Evolutionary conservation across 768 basidiomycete genomes (phyloP).

Genomic region (Boletus vermiculosoides): DNA sequence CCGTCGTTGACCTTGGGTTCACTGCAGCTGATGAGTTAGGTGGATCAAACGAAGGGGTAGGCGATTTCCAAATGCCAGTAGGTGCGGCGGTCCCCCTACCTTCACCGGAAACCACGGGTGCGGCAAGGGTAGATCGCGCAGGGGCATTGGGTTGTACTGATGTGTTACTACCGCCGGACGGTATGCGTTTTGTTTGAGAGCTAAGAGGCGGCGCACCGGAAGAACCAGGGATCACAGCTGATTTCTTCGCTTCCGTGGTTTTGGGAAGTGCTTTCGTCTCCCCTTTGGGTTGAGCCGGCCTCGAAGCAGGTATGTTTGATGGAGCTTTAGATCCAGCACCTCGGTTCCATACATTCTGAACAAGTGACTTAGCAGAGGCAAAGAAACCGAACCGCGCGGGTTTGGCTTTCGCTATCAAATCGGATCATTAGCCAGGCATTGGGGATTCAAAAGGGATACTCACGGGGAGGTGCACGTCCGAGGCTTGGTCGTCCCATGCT

Average conservation of each 20-base stretch:
- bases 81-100: conserved; percentile 7
- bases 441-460: conserved; percentile 19
- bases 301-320: conserved; percentile 30
- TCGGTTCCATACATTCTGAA: conserved; percentile 72
- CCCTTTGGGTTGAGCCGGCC: conserved; percentile 18
- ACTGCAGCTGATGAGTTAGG: conserved; percentile 13
- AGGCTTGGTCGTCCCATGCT: conserved; percentile 52
- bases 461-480: conserved; percentile 42
- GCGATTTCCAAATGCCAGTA: conserved; percentile 21
- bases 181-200: conserved; percentile 18
- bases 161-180: conserved; percentile 16
- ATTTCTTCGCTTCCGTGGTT: conserved; percentile 21
- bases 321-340: conserved; percentile 36
- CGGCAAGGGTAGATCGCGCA: conserved; percentile 16
- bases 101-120: conserved; percentile 8
- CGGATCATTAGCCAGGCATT: conserved; percentile 9
- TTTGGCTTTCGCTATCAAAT: conserved; percentile 37
- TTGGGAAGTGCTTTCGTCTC: conserved; percentile 14
- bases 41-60: conserved; percentile 17
- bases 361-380: conserved; percentile 64
- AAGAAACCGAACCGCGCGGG: conserved; percentile 68
- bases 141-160: conserved; percentile 3
- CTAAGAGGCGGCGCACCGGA: conserved; percentile 20
- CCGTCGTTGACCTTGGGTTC: conserved; percentile 13
- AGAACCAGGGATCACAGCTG: conserved; percentile 17